Base-by-base conservation (phyloP, 2,329 filamentous ascomycete species). In the Lecanosticta acicola region DNA sequence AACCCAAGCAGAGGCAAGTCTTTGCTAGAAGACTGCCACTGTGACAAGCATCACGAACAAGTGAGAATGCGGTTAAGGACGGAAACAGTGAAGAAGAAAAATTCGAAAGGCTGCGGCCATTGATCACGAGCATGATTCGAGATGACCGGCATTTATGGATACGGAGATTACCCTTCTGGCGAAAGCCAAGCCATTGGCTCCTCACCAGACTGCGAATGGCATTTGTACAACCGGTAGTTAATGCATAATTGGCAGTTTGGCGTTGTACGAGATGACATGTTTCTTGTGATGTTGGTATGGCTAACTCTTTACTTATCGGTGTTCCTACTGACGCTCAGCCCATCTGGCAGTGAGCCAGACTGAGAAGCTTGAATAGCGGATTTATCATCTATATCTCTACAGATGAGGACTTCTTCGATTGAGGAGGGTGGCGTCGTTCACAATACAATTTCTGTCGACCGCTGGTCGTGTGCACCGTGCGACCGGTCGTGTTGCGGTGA, bases 151-250 rank as follows among this genome's bases (percentile, higher is more conserved):
- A 51, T 48, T 37, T 46, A 42, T 36, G 45, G 51, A 29, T 29
- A 29, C 24, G 24, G 24, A 29, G 24, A 37, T 49, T 41, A 45
- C 24, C 48, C 35, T 54, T 51, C 48, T 45, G 48, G 51, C 50
- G 51, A 50, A 52, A 53, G 52, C 43, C 47, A 49, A 39, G 50
- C 41, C 43, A 44, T 45, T 24, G 21, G 45, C 43, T 40, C 41
- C 38, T 44, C 37, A 43, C 41, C 33, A 46, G 46, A 44, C 49
- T 43, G 20, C 26, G 42, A n/a, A 39, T 46, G 49, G 43, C 46
- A 48, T 52, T 29, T 55, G 53, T 54, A 50, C 43, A 48, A 40
- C 46, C 51, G 32, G 48, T 49, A 54, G 48, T 53, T 54, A 56
- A 56, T 56, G 53, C 46, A 51, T 53, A 50, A 52, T 55, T 26